A percentile compares a stretch with the other conserved stretches of the same genome.
Evolutionary conservation across 352 stramenopile species (phyloP).

Genomic region (Pilasporangium apinafurcum): DNA sequence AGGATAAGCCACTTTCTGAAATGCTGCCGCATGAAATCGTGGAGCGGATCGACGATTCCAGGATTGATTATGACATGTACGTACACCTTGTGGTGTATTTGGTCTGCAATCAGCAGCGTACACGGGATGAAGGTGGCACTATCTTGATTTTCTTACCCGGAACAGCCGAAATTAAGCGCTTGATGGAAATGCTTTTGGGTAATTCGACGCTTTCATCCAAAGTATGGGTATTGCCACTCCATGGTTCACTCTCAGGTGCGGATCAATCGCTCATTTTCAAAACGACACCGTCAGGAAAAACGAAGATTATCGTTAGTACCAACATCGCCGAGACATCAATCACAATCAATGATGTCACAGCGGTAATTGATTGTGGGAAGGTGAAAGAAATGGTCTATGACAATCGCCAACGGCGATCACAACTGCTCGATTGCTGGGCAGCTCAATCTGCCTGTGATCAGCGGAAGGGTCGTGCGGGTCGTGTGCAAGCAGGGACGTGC

Average conservation of each 20-base stretch:
- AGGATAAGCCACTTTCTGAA: constrained; percentile 16
- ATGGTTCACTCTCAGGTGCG: constrained; percentile 62
- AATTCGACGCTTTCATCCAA: constrained; percentile 15
- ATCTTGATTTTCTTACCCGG: constrained; percentile 84
- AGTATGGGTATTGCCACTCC: constrained; percentile 67
- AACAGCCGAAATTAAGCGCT: constrained; percentile 75
- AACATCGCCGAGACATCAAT: constrained; percentile 90
- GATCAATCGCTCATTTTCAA: constrained; percentile 79
- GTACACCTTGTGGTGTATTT: constrained; percentile 81
- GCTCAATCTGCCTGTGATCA: constrained; percentile 78
- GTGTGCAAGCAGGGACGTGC: constrained; percentile 71
- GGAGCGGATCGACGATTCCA: constrained; percentile 79
- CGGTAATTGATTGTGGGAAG: constrained; percentile 81
- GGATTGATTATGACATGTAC: constrained; percentile 94
- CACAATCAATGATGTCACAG: constrained; percentile 85
- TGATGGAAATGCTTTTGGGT: constrained; percentile 63
- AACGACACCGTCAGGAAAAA: constrained; percentile 47
- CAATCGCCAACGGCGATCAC: constrained; percentile 50
- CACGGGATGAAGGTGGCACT: constrained; percentile 22
- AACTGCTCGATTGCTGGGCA: constrained; percentile 79
- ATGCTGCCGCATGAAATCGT: constrained; percentile 46
- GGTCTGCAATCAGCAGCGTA: constrained; percentile 22
- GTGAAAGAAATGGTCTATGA: constrained; percentile 90
- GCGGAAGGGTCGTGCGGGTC: constrained; percentile 75
- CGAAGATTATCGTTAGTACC: constrained; percentile 83